Conservation (phyloP, 805 yeast species). For the Wickerhamiella azymoides region DNA sequence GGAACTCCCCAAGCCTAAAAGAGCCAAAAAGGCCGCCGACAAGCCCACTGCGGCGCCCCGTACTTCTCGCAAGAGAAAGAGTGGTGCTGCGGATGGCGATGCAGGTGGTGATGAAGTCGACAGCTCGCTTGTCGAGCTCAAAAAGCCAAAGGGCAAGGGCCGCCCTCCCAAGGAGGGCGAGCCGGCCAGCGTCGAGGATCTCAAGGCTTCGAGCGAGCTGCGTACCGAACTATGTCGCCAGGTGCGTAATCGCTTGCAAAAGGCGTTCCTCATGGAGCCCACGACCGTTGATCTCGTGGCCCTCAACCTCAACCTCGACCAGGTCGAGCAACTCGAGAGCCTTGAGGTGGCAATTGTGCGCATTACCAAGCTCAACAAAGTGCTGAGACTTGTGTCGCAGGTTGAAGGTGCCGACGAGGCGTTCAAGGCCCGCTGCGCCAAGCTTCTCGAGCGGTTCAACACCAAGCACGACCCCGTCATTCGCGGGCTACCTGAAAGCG, state of each 20-base stretch:
- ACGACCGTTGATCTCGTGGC: constrained; percentile 7
- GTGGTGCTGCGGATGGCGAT: not conserved
- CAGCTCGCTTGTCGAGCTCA: constrained; percentile 1
- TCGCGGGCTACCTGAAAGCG: constrained; percentile 18
- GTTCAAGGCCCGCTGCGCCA: constrained; percentile 5
- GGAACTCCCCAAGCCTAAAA: not conserved
- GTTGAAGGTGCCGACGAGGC: not conserved
- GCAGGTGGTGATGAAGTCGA: not conserved
- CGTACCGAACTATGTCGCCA: constrained; percentile 11
- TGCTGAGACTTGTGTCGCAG: constrained; percentile 8
- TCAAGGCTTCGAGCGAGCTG: constrained; percentile 7
- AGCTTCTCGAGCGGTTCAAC: constrained; percentile 12
- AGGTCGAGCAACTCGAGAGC: constrained; percentile 11
- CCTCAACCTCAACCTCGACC: constrained; percentile 7
- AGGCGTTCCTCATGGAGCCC: constrained; percentile 11
- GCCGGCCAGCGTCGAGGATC: constrained; percentile 5
- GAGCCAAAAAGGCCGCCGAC: constrained; percentile 5
- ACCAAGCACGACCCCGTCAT: constrained; percentile 17
- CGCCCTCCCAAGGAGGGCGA: constrained; percentile 1
- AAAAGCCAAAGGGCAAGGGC: constrained; percentile 7
- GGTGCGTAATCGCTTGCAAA: constrained; percentile 12
- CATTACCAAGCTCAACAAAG: constrained; percentile 15
- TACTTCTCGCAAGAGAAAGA: constrained; percentile 2
- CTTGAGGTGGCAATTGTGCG: constrained; percentile 18
- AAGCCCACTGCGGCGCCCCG: constrained; percentile 4